Evolutionary conservation across 805 yeast genomes (phyloP).

Genomic region (Candida parachauliodes): DNA sequence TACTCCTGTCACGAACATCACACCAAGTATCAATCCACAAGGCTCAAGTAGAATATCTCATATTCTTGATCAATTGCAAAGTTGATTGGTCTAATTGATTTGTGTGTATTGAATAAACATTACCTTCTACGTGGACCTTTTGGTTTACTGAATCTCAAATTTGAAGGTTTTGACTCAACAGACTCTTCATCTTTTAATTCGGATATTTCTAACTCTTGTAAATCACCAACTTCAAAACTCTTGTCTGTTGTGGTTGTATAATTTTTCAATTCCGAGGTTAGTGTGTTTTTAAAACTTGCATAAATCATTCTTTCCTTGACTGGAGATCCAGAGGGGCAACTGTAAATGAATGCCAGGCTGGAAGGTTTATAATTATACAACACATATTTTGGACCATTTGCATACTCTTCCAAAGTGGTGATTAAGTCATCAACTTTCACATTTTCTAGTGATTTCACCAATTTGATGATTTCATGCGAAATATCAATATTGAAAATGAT

Average conservation of each 20-base stretch:
- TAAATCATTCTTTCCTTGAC: slow-evolving; percentile 91
- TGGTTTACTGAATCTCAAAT: slow-evolving; percentile 52
- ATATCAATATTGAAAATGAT: slow-evolving; percentile 51
- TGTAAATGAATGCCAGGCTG: slow-evolving; percentile 60
- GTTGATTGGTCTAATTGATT: no score
- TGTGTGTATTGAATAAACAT: not conserved
- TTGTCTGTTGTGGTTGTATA: slow-evolving; percentile 37
- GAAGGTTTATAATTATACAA: slow-evolving; percentile 42
- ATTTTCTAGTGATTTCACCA: slow-evolving; percentile 17
- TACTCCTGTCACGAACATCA: slow-evolving; percentile 3
- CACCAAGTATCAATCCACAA: not conserved
- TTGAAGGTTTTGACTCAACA: slow-evolving; percentile 9
- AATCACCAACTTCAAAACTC: slow-evolving; percentile 67
- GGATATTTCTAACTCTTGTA: slow-evolving; percentile 59
- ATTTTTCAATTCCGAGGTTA: slow-evolving; percentile 47
- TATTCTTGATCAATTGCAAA: no score
- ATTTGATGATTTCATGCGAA: slow-evolving; percentile 38
- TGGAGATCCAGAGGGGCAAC: slow-evolving; percentile 88
- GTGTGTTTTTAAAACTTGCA: slow-evolving; percentile 73
- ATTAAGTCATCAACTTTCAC: slow-evolving; percentile 21
- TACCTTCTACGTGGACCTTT: slow-evolving; percentile 61
- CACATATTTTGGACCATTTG: slow-evolving; percentile 48
- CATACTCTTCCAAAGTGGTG: slow-evolving; percentile 12
- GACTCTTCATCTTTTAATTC: slow-evolving; percentile 30
- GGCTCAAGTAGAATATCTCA: slow-evolving; percentile 1